A percentile compares a stretch with the other conserved stretches of the same genome.
phyloP scores from a whole-genome alignment of 2,329 filamentous ascomycete genomes.

The Colletotrichum tamarilloi region DNA sequence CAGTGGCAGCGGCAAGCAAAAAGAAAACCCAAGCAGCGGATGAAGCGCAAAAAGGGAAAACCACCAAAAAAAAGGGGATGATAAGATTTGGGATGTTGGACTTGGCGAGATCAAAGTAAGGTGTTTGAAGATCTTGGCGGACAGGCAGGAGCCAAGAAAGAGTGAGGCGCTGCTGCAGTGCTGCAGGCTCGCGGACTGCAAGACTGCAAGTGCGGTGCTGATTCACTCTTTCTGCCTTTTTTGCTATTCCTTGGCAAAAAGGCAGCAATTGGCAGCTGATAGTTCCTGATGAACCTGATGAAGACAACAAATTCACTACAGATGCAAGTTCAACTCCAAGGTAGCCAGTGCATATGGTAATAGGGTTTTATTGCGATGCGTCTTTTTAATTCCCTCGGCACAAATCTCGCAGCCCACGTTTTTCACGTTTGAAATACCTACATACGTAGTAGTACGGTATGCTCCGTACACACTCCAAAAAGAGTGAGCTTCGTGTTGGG shows the following conservation, averaged over 20 bases:
- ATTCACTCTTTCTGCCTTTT: neutral
- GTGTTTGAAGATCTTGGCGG: slow-evolving; percentile 28
- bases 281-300: too few species aligned
- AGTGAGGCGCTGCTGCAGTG: slow-evolving; percentile 9
- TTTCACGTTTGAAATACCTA: neutral
- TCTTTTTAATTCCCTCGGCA: slow-evolving; percentile 5
- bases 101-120: slow-evolving; percentile 23
- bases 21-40: neutral
- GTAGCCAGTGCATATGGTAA: neutral
- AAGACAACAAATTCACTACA: neutral
- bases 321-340: neutral
- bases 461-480: neutral
- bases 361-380: slow-evolving; percentile 30
- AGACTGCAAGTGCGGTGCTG: neutral
- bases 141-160: neutral
- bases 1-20: slow-evolving; percentile 8
- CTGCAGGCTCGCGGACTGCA: neutral
- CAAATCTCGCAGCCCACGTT: neutral
- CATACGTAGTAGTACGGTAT: too few species aligned
- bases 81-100: slow-evolving; percentile 12
- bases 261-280: neutral
- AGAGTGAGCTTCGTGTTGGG: neutral
- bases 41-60: neutral
- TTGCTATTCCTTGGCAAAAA: neutral
- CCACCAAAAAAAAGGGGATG: neutral